phyloP scores from a whole-genome alignment of 495 filamentous ascomycete species.

The Melanomma pulvis-pyrius region DNA sequence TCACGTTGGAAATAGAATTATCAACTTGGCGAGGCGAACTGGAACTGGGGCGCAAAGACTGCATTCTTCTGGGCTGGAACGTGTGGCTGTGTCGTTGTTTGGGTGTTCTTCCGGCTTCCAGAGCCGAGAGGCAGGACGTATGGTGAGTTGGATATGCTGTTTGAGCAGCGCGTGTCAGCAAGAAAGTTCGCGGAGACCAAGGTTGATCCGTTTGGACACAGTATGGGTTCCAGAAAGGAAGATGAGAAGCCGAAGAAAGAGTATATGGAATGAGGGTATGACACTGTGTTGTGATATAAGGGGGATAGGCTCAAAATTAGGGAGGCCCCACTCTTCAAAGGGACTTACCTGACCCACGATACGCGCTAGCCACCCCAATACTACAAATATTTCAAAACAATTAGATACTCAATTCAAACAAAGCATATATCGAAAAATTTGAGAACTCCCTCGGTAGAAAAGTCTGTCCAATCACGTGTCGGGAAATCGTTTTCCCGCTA shows the following conservation, averaged over 20 bases:
- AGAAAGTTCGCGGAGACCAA: conserved; percentile 24
- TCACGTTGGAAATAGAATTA: conserved; percentile 14
- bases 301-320: no score
- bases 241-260: background rate
- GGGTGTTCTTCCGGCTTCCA: conserved; percentile 81
- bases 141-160: conserved; percentile 74
- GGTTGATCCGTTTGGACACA: conserved; percentile 22
- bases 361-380: no score
- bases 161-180: conserved; percentile 53
- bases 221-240: background rate
- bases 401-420: no score
- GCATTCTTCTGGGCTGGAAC: conserved; percentile 33
- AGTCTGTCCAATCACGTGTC: background rate
- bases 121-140: conserved; percentile 82
- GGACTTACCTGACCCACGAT: no score
- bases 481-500: background rate
- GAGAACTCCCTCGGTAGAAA: no score
- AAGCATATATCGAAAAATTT: no score
- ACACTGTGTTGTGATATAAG: no score
- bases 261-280: background rate
- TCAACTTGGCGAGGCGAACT: conserved; percentile 17
- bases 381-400: no score
- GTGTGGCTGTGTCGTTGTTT: conserved; percentile 51
- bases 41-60: conserved; percentile 31
- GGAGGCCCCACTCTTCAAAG: no score